Conservation (phyloP, 768 basidiomycete genomes). For the Mrakia hoshinonis region DNA sequence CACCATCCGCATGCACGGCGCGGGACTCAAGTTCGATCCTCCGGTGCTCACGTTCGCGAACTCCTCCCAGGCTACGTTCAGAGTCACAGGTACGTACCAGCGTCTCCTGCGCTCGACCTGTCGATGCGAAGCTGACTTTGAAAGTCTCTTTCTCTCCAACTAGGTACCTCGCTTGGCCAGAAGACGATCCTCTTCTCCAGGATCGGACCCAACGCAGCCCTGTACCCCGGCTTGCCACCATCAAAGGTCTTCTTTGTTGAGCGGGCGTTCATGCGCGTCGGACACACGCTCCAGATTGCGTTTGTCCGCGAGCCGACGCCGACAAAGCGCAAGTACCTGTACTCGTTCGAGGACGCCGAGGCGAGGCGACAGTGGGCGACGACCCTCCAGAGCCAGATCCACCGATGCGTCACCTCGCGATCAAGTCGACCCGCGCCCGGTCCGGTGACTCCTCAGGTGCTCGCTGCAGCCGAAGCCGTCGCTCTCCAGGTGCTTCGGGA, state of each 20-base stretch:
- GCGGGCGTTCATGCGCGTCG: constrained; percentile 70
- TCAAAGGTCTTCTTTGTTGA: constrained; percentile 72
- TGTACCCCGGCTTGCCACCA: constrained; percentile 71
- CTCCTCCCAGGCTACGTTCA: constrained; percentile 75
- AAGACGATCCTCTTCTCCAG: constrained; percentile 77
- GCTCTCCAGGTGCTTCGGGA: constrained; percentile 79
- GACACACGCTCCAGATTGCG: constrained; percentile 83
- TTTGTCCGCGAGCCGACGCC: constrained; percentile 48
- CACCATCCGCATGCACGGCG: constrained; percentile 61
- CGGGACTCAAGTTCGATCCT: constrained; percentile 82
- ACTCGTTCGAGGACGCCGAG: constrained; percentile 74
- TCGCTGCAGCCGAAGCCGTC: constrained; percentile 61
- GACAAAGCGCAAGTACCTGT: constrained; percentile 80
- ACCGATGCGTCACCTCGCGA: constrained; percentile 15
- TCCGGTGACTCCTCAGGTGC: constrained; percentile 45
- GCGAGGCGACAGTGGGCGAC: constrained; percentile 49
- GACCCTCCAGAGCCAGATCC: constrained; percentile 33
- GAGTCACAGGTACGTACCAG: constrained; percentile 58
- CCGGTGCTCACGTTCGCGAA: constrained; percentile 68
- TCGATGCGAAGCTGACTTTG: neutral
- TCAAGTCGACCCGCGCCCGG: constrained; percentile 37
- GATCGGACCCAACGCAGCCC: constrained; percentile 69
- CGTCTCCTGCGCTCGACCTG: neutral
- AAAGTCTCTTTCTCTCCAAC: neutral
- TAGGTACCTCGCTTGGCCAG: constrained; percentile 57